Conservation (phyloP, 371 early-diverging fungal genomes). For the Actinomortierella ambigua region DNA sequence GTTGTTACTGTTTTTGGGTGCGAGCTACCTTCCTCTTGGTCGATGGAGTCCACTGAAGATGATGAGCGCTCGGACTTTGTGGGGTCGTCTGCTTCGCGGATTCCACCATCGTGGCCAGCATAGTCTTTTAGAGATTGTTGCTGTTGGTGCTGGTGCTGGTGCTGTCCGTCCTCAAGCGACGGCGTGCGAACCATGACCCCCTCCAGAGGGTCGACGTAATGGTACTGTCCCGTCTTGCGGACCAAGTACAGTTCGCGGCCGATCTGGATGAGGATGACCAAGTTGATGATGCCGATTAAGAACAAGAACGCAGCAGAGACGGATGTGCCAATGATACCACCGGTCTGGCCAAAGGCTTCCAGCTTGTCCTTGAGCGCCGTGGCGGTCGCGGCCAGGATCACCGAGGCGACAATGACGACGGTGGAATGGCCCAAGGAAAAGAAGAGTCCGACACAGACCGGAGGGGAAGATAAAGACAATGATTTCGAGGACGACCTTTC, state of each 20-base stretch:
- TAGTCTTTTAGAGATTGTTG: background rate
- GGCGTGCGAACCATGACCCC: conserved; percentile 36
- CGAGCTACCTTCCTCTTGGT: background rate
- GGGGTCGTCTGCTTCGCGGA: background rate
- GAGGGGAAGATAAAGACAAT: conserved; percentile 40
- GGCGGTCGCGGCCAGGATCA: conserved; percentile 59
- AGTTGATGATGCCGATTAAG: conserved; percentile 64
- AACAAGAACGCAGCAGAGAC: conserved; percentile 62
- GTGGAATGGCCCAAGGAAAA: conserved; percentile 77
- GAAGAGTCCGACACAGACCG: conserved; percentile 67
- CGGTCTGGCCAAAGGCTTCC: conserved; percentile 53
- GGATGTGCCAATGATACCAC: conserved; percentile 63
- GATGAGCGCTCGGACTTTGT: background rate
- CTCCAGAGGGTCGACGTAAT: conserved; percentile 53
- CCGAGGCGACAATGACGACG: conserved; percentile 59
- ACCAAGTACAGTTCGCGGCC: conserved; percentile 46
- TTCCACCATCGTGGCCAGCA: background rate
- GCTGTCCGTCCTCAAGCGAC: too few relatives aligned
- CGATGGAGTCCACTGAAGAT: background rate
- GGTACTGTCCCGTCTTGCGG: conserved; percentile 52
- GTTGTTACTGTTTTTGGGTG: background rate
- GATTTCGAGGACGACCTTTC: too few relatives aligned
- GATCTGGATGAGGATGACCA: conserved; percentile 52
- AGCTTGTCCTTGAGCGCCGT: conserved; percentile 54
- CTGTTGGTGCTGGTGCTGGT: background rate